phyloP scores from a whole-genome alignment of 2,329 filamentous ascomycete species.

The Lachnellula subtilissima region DNA sequence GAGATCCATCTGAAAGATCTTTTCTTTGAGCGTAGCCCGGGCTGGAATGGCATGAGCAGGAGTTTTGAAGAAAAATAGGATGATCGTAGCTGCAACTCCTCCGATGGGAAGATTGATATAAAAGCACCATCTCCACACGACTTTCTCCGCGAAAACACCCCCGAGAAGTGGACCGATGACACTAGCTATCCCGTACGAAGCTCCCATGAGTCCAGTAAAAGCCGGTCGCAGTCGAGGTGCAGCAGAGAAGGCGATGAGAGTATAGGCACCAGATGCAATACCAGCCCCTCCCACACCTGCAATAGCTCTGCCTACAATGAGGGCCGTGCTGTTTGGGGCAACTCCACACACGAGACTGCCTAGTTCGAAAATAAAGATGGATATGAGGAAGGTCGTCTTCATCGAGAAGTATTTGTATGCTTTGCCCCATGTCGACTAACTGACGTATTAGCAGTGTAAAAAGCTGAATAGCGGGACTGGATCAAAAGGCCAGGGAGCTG shows the following conservation, averaged over 20 bases:
- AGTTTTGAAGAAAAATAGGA: slow-evolving; percentile 41
- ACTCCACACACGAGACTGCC: slow-evolving; percentile 35
- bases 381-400: slow-evolving; percentile 30
- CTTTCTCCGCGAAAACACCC: slow-evolving; percentile 34
- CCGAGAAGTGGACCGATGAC: slow-evolving; percentile 34
- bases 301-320: slow-evolving; percentile 34
- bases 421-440: slow-evolving; percentile 29
- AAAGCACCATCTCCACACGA: slow-evolving; percentile 34
- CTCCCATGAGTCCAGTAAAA: slow-evolving; percentile 33
- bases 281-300: slow-evolving; percentile 33
- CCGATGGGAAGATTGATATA: slow-evolving; percentile 43
- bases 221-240: slow-evolving; percentile 31
- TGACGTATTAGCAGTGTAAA: too few relatives aligned
- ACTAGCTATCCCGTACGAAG: slow-evolving; percentile 26
- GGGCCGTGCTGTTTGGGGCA: slow-evolving; percentile 32
- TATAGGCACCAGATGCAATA: slow-evolving; percentile 38
- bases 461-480: too few relatives aligned
- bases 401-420: slow-evolving; percentile 32
- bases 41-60: slow-evolving; percentile 37
- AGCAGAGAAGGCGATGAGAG: slow-evolving; percentile 38
- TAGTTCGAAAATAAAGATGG: slow-evolving; percentile 35
- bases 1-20: slow-evolving; percentile 46
- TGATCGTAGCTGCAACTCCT: slow-evolving; percentile 34
- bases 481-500: too few relatives aligned
- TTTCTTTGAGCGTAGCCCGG: slow-evolving; percentile 37